Evolutionary conservation across 306 rosid species (phyloP).

Genomic region (Cicer judaicum): DNA sequence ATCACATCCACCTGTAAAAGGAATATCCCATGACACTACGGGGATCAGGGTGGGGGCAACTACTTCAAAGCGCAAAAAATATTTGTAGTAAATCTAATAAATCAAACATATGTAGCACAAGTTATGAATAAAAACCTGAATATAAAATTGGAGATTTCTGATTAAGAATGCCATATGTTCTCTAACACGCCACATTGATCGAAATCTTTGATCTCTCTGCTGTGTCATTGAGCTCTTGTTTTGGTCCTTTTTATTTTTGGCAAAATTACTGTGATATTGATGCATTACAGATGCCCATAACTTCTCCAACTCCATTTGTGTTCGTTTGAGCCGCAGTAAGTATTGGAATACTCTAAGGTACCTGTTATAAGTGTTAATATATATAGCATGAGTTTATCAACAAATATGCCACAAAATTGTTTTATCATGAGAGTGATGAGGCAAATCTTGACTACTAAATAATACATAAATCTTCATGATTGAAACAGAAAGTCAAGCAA

Average conservation of each 20-base stretch:
- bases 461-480: constrained; percentile 4
- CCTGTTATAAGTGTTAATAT: constrained; percentile 54
- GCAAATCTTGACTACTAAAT: constrained; percentile 17
- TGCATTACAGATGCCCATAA: constrained; percentile 96
- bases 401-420: constrained; percentile 23
- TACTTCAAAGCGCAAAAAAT: constrained; percentile 1
- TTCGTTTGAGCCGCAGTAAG: constrained; percentile 83
- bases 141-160: constrained; percentile 97
- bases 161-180: constrained; percentile 93
- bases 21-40: constrained; percentile 12
- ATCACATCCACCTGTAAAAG: constrained; percentile 90
- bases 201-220: constrained; percentile 61
- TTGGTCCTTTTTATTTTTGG: constrained; percentile 58
- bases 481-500: constrained; percentile 4
- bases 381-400: constrained; percentile 33
- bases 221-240: constrained; percentile 60
- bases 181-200: constrained; percentile 93
- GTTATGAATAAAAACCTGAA: constrained; percentile 64
- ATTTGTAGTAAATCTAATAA: constrained; percentile 8
- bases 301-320: constrained; percentile 98
- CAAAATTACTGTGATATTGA: constrained; percentile 85
- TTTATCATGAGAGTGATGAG: neutral
- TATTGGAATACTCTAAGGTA: constrained; percentile 88
- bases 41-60: neutral
- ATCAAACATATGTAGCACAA: constrained; percentile 26